Base-by-base conservation (phyloP, 78 protist genomes). In the Pigoraptor vietnamica region DNA sequence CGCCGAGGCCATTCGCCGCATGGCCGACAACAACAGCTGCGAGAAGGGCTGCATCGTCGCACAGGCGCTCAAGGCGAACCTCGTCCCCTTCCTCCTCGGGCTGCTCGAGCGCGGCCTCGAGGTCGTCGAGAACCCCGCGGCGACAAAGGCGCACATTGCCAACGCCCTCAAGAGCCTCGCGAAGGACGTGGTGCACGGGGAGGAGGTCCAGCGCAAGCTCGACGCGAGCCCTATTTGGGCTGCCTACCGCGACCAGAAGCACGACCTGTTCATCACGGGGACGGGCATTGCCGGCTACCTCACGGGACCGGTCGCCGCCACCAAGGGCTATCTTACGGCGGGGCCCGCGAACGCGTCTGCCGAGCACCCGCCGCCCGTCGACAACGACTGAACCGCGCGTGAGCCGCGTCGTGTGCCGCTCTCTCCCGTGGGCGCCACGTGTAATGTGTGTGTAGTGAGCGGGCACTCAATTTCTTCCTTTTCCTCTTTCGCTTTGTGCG, bases 221-320 rank as follows among this genome's bases (percentile, higher is more conserved):
- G 84, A 24, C 39, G 19, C 2, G 34, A 24, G 33, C 48, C 35
- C 39, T 0, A 6, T 14, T 25, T 86, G 89, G 89, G 48, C 39
- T 0, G 32, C 39, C 24, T 86, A 37, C 48, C 36, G 37, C 10
- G 89, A 86, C 23, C 89, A 86, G 24, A 14, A n/a, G 55, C 89
- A 86, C 48, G 89, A 86, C 25, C 81, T 34, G n/a, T 39, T 48
- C 39, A 55, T 34, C 91, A 55, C 91, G 38, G n/a, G 19, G 40
- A 55, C 81, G 84, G 0, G 29, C 39, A 24, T n/a, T 19, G 89
- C 89, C 48, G 89, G 89, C 89, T 86, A 86, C 37, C 89, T 86
- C 55, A 86, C 89, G 1, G 89, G 89, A 1, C 89, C 89, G 1
- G 24, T 24, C 21, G 37, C 87, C 37, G 0, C 87, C 37, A 37